Evolutionary conservation across 2,329 filamentous ascomycete genomes (phyloP), one percentile per base, ranked within the genome.

Genomic region (Shiraia bambusicola): DNA sequence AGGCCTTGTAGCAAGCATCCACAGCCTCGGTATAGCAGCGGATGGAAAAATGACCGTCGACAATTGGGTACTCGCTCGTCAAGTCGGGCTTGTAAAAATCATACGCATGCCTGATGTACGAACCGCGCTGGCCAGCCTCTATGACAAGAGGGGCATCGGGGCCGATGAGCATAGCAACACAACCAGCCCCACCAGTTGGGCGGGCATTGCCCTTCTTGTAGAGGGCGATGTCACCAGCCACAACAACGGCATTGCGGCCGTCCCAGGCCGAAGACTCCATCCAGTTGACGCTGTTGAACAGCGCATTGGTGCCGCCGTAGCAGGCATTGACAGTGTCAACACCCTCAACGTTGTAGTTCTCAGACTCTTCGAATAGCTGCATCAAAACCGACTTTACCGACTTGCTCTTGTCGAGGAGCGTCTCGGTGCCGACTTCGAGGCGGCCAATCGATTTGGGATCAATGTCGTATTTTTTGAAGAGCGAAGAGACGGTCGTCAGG

Each of bases 21-120:
- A 76, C 71, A 10, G 75, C 74, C 62, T 76, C 73, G 34, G 68
- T 74, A 68, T 78, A 78, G 71, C 75, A 78, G 57, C 72, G 68
- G 53, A 76, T 69, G 35, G 74, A 77, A 68, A 71, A 77, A 26
- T 77, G 75, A 32, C 75, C 75, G 52, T 78, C 74, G 12, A 78
- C 75, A 43, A 76, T 63, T 22, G 75, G 75, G 59, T 77, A 78
- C 56, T 78, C 75, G 69, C 72, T 75, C 45, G 74, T 76, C 44
- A 77, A 53, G 52, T 78, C 75, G 40, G 75, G 71, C 72, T 78
- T 78, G 71, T 78, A 78, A 65, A 78, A 78, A 55, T 78, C 75
- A 66, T 77, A 78, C 24, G 69, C 72, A 60, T 77, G 75, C 49
- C 64, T 72, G 57, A 78, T 70, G 65, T 76, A 77, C 56, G 68